A percentile compares a stretch with the other conserved stretches of the same genome.
Conservation (phyloP, 192 early-diverging fungal genomes). For the Gaertneriomyces semiglobifer region DNA sequence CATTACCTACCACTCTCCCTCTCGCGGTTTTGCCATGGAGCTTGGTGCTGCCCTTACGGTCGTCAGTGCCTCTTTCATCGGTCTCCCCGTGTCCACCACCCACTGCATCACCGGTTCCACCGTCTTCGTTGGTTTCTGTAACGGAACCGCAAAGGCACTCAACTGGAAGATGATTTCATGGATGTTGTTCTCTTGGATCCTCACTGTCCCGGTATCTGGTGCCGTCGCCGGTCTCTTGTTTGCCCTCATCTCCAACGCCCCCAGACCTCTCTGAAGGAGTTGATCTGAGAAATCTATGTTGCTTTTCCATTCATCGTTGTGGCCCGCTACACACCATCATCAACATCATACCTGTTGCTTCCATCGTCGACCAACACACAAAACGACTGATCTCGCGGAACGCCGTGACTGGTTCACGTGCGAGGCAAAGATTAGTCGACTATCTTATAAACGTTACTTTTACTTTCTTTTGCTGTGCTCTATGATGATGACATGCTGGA, state of each 20-base stretch:
- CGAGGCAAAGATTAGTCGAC: too few species aligned
- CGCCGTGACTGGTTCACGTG: too few species aligned
- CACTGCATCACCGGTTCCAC: conserved; percentile 82
- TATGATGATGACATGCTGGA: too few species aligned
- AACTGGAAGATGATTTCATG: conserved; percentile 74
- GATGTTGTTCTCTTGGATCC: conserved; percentile 67
- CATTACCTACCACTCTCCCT: conserved; percentile 76
- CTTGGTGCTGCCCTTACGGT: conserved; percentile 75
- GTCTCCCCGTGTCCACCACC: conserved; percentile 77
- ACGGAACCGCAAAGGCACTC: conserved; percentile 57
- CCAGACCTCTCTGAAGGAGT: conserved; percentile 1
- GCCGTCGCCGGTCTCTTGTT: conserved; percentile 63
- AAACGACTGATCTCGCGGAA: too few species aligned
- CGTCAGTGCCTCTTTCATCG: conserved; percentile 73
- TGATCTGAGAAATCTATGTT: neutral
- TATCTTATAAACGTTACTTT: too few species aligned
- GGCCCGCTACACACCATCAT: too few species aligned
- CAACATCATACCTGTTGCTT: too few species aligned
- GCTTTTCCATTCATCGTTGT: too few species aligned
- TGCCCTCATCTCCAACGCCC: conserved; percentile 47
- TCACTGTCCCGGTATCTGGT: conserved; percentile 72
- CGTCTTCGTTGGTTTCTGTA: conserved; percentile 69
- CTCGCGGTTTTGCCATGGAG: conserved; percentile 76
- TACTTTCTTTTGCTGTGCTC: too few species aligned
- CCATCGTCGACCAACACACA: too few species aligned